These are phyloP conservation scores for Panaeolus papilionaceus DNA, from an alignment of 768 basidiomycete species.

Conservation along the genomic window DNA sequence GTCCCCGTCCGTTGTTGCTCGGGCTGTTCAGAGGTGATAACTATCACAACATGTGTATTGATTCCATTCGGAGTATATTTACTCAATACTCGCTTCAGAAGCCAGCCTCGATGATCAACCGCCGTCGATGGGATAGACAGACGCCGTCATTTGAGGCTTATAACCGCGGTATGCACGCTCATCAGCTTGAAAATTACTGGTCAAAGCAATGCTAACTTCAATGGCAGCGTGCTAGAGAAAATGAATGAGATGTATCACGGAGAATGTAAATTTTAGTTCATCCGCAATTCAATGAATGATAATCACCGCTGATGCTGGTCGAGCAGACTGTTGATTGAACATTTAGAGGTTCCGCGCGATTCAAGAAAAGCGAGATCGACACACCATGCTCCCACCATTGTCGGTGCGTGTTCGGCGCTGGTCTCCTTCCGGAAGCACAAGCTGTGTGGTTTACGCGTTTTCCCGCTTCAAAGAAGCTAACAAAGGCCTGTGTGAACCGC, in stretches of 20 bases:
- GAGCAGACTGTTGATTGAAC: background rate
- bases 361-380: conserved; percentile 9
- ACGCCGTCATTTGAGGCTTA: background rate
- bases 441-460: background rate
- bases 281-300: background rate
- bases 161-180: background rate
- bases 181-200: background rate
- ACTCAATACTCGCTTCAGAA: background rate
- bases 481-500: conserved; percentile 3
- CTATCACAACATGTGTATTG: background rate
- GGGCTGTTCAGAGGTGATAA: background rate
- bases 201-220: background rate
- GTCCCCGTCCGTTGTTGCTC: background rate
- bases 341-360: conserved; percentile 4
- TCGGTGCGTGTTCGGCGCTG: background rate
- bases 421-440: background rate
- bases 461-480: background rate
- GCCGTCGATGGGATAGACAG: background rate
- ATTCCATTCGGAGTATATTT: background rate
- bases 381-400: background rate
- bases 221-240: background rate
- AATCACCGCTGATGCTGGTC: background rate
- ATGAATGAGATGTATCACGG: background rate
- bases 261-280: background rate
- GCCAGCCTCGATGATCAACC: background rate